phyloP scores from a whole-genome alignment of 2,329 filamentous ascomycete genomes.

The Xylariaceae sp. region DNA sequence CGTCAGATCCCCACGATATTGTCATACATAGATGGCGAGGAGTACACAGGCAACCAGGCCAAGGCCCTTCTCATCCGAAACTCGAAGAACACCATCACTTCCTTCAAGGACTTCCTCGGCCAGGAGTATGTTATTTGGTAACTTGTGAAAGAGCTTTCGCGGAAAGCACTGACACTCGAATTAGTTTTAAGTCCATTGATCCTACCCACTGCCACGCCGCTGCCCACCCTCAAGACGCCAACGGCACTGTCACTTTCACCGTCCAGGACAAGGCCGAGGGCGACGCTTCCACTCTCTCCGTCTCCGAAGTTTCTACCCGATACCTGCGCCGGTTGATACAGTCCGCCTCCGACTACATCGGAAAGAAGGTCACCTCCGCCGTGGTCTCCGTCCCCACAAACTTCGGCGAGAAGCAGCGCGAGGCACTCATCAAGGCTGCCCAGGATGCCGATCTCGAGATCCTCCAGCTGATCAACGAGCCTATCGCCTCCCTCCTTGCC shows the following conservation, averaged over 20 bases:
- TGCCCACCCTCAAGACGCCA: conserved; percentile 76
- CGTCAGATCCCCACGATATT: conserved; percentile 93
- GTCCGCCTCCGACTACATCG: conserved; percentile 87
- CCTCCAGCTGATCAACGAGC: conserved; percentile 89
- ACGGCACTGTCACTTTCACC: conserved; percentile 72
- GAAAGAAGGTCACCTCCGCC: conserved; percentile 89
- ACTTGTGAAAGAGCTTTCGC: conserved; percentile 1
- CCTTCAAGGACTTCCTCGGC: conserved; percentile 93
- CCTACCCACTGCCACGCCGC: conserved; percentile 91
- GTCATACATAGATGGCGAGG: conserved; percentile 92
- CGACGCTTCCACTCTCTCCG: conserved; percentile 64
- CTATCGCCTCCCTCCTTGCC: conserved; percentile 80
- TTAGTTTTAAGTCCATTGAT: conserved; percentile 88
- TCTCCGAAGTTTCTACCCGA: conserved; percentile 78
- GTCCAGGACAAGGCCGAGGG: conserved; percentile 71
- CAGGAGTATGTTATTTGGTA: conserved; percentile 66
- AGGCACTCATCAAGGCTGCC: conserved; percentile 72
- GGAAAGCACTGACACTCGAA: conserved; percentile 2
- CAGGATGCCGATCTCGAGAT: conserved; percentile 80
- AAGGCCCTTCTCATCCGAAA: conserved; percentile 93
- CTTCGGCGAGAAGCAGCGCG: conserved; percentile 82
- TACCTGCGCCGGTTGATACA: conserved; percentile 77
- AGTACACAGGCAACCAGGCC: conserved; percentile 93
- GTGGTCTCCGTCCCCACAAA: conserved; percentile 94
- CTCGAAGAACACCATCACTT: conserved; percentile 86